phyloP scores from a whole-genome alignment of 2,329 filamentous ascomycete genomes.

The Fusarium duplospermum region DNA sequence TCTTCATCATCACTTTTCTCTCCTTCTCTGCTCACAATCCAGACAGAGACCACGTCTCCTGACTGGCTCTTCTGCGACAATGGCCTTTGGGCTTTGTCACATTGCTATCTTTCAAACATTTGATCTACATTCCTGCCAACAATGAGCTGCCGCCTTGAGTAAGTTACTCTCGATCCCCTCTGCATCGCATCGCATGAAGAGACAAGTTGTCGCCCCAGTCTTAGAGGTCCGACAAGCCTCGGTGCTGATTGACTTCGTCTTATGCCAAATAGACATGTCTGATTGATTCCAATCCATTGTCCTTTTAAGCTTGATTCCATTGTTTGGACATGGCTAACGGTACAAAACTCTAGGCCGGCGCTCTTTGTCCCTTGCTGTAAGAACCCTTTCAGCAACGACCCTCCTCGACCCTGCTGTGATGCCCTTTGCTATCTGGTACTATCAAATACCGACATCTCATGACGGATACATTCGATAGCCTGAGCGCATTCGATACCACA shows the following conservation, averaged over 20 bases:
- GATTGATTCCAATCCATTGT: constrained; percentile 46
- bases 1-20: constrained; percentile 38
- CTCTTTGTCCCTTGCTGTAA: constrained; percentile 16
- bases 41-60: constrained; percentile 8
- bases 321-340: constrained; percentile 34
- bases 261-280: constrained; percentile 68
- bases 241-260: constrained; percentile 64
- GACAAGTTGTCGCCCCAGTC: constrained; percentile 62
- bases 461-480: constrained; percentile 52
- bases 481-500: constrained; percentile 40
- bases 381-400: constrained; percentile 11
- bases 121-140: background rate
- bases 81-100: background rate
- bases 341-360: constrained; percentile 23
- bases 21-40: background rate
- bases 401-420: constrained; percentile 48
- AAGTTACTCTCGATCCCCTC: constrained; percentile 20
- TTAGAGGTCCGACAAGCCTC: constrained; percentile 61
- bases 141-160: constrained; percentile 24
- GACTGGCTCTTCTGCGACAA: background rate
- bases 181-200: constrained; percentile 53
- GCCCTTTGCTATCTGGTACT: constrained; percentile 55
- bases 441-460: constrained; percentile 59
- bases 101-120: constrained; percentile 19
- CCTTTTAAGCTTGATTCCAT: constrained; percentile 13